Base-by-base conservation (phyloP, 768 basidiomycete genomes). In the Lentinus tigrinus region DNA sequence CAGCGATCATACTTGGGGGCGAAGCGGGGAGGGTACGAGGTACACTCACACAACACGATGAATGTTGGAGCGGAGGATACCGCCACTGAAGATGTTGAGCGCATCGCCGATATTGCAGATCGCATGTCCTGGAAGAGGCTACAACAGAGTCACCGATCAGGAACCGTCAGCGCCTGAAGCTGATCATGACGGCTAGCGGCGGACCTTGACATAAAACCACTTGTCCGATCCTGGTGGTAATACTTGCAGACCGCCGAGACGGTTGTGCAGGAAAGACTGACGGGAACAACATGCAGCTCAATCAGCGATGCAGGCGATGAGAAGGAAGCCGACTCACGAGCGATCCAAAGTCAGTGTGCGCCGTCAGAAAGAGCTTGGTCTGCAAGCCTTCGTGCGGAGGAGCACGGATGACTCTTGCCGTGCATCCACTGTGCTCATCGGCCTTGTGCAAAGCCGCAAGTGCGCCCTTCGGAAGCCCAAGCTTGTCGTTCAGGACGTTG, bases 201-300 rank as follows among this genome's bases (percentile, higher is more conserved):
- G 16, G 28, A 80, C 87, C 78, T 82, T 82, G 61, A 89, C 75
- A 60, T 88, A 89, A 65, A 81, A 81, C 88, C 88, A 89, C 24
- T 78, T 66, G 17, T 85, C 80, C 3, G 77, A 65, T 17, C 82
- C 85, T 0, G 85, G 87, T 0, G 80, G 78, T 34, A 88, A 73
- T 0, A 89, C 87, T 58, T 89, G 88, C 5, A 91, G 74, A 0
- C 88, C 88, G 9, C 88, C 88, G 0, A 88, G 78, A 3, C 78
- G 78, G 66, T 89, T 89, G 63, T 88, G 84, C 54, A 90, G 74
- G 73, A 89, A 84, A 0, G 85, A 84, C 82, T 19, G 17, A 37
- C 19, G 34, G 3, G 27, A 24, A 31, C n/a, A 11, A 16, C 27
- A 26, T 23, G 9, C 19, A 1, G n/a, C 0, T 23, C 10, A 4